A percentile compares a stretch with the other conserved stretches of the same genome.
Evolutionary conservation across 495 filamentous ascomycete species (phyloP).

Genomic region (Lophiostoma macrostomum): DNA sequence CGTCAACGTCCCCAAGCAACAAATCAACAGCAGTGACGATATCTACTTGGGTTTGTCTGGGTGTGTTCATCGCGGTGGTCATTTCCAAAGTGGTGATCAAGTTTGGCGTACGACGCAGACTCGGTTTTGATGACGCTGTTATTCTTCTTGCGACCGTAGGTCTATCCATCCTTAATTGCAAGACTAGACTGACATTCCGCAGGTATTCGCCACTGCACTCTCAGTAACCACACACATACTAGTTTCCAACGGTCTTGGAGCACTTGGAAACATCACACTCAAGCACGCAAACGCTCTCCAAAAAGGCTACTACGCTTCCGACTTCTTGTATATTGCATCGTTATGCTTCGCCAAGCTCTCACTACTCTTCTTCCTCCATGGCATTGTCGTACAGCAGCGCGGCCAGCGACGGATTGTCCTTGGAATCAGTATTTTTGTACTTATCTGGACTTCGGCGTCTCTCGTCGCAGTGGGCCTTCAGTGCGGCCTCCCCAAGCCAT

Average conservation of each 20-base stretch:
- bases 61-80: constrained; percentile 14
- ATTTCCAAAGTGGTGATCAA: constrained; percentile 16
- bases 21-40: constrained; percentile 20
- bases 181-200: not conserved
- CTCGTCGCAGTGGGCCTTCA: constrained; percentile 33
- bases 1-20: constrained; percentile 12
- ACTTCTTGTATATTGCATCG: constrained; percentile 25
- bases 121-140: constrained; percentile 20
- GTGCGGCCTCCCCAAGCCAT: constrained; percentile 32
- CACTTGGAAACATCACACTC: constrained; percentile 3
- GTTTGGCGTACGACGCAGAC: constrained; percentile 9
- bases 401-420: constrained; percentile 3
- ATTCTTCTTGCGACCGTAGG: constrained; percentile 27
- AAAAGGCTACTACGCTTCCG: constrained; percentile 28
- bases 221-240: constrained; percentile 23
- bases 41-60: constrained; percentile 14
- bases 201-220: constrained; percentile 19
- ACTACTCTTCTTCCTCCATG: constrained; percentile 18
- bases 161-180: not conserved
- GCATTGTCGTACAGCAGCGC: not conserved
- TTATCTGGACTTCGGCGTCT: constrained; percentile 27
- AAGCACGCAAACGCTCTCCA: constrained; percentile 13
- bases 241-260: constrained; percentile 22
- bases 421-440: constrained; percentile 23
- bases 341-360: constrained; percentile 29